A percentile compares a stretch with the other conserved stretches of the same genome.
These are phyloP conservation scores for Tilletiopsis washingtonensis DNA, from an alignment of 1,284 basidiomycete genomes.

Conservation along the genomic window DNA sequence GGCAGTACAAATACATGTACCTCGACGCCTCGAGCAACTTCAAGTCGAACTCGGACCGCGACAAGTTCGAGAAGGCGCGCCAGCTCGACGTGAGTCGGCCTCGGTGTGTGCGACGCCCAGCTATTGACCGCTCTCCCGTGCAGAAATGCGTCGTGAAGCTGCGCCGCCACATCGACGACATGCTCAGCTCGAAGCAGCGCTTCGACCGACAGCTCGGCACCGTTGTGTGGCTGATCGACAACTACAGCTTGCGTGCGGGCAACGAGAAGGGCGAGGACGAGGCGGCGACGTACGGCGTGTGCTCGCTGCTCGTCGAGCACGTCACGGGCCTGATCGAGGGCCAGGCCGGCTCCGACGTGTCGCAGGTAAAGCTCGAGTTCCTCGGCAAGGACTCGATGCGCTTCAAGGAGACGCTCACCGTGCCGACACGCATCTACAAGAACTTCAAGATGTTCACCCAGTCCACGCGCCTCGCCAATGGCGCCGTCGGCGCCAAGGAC, in stretches of 20 bases:
- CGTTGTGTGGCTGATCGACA: slow-evolving; percentile 46
- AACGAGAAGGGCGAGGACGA: slow-evolving; percentile 48
- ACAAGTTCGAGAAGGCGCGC: slow-evolving; percentile 46
- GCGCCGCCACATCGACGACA: slow-evolving; percentile 33
- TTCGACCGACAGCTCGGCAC: slow-evolving; percentile 45
- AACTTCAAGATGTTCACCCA: slow-evolving; percentile 44
- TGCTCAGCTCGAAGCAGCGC: slow-evolving; percentile 38
- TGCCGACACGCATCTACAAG: slow-evolving; percentile 40
- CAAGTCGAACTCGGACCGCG: slow-evolving; percentile 45
- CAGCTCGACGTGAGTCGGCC: slow-evolving; percentile 34
- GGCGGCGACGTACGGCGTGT: slow-evolving; percentile 46
- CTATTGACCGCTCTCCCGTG: not conserved
- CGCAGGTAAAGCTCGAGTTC: slow-evolving; percentile 42
- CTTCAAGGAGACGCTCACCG: slow-evolving; percentile 43
- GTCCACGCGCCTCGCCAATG: slow-evolving; percentile 32
- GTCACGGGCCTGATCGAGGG: slow-evolving; percentile 32
- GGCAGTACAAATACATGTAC: slow-evolving; percentile 45
- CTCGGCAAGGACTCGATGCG: slow-evolving; percentile 47
- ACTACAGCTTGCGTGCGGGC: slow-evolving; percentile 46
- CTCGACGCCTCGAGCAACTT: slow-evolving; percentile 42
- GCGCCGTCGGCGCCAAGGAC: slow-evolving; percentile 73
- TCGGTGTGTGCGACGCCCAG: not conserved
- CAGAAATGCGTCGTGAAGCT: slow-evolving; percentile 33
- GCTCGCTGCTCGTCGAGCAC: slow-evolving; percentile 44
- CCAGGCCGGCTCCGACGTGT: not conserved